Conservation (phyloP, 371 early-diverging fungal genomes). For the Syncephalastrum racemosum region DNA sequence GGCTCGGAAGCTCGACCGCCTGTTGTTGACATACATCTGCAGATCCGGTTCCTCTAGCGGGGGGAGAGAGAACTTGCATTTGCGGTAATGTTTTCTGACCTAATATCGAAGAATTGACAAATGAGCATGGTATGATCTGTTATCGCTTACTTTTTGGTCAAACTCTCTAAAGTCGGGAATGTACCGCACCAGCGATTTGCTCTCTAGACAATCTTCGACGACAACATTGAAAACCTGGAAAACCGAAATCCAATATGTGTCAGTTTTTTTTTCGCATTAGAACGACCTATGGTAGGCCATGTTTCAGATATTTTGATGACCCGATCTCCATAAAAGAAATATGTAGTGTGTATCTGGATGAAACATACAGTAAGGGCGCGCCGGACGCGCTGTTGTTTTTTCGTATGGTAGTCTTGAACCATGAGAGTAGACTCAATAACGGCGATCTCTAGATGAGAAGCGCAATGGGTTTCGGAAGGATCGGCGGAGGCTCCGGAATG, state of each 20-base stretch:
- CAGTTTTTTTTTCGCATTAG: conserved; percentile 11
- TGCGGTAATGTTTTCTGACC: conserved; percentile 20
- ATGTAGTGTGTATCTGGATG: too few relatives aligned
- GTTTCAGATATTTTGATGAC: conserved; percentile 21
- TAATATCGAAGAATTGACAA: neutral
- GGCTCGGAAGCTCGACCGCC: conserved; percentile 17
- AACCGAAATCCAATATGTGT: neutral
- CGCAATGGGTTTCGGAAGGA: conserved; percentile 3
- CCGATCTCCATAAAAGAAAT: conserved; percentile 5
- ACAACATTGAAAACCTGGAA: conserved; percentile 60
- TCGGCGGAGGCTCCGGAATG: neutral
- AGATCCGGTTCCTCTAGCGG: conserved; percentile 16
- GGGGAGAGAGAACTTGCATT: conserved; percentile 25
- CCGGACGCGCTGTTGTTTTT: conserved; percentile 23
- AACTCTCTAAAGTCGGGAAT: conserved; percentile 62
- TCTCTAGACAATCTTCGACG: conserved; percentile 47
- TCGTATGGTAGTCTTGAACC: conserved; percentile 22
- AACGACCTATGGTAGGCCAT: conserved; percentile 15
- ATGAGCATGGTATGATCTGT: neutral
- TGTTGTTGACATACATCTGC: conserved; percentile 16
- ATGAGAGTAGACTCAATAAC: conserved; percentile 34
- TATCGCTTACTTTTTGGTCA: conserved; percentile 53
- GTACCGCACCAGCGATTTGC: conserved; percentile 52
- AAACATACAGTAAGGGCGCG: conserved; percentile 23
- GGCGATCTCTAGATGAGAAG: conserved; percentile 26